Evolutionary conservation across 306 rosid genomes (phyloP), one percentile per base, ranked within the genome.

Genomic region (Biancaea sappan): DNA sequence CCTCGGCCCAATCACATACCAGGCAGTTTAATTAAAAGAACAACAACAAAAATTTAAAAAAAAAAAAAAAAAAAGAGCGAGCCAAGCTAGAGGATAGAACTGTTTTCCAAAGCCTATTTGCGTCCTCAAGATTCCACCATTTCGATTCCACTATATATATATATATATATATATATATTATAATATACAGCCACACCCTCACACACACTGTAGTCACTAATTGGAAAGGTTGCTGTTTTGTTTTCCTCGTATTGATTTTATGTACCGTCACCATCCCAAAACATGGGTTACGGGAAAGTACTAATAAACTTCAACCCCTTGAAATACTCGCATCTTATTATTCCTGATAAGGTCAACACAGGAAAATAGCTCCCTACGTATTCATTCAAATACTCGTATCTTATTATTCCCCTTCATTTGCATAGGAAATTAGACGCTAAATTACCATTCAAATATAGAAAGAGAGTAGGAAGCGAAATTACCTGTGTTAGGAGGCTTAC

Each of bases 251-350:
- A 54, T 40, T 19, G 14, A 13, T 54, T 74, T 18, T 1, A 8
- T 48, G 22, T 25, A 24, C 47, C 47, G 80, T 71, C 84, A 18
- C 44, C 47, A 53, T 67, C 84, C 19, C 72, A 21, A 13, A 31
- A 60, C 26, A 29, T 32, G 69, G 54, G 1, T 41, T 18, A 38
- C 28, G 46, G 57, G 29, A 73, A 21, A 57, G 31, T 81, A 19
- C 67, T 21, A 62, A 18, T 38, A n/a, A 46, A 52, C 44, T 32
- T 63, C 51, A 60, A 58, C 37, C 72, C n/a, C n/a, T n/a, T n/a
- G n/a, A n/a, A n/a, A n/a, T n/a, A n/a, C n/a, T n/a, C n/a, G n/a
- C n/a, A n/a, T n/a, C n/a, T n/a, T n/a, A n/a, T n/a, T n/a, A n/a
- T n/a, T n/a, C n/a, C 16, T 31, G 6, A 21, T 1, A 29, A 3